These are phyloP conservation scores for Erigeron philadelphicus DNA, from an alignment of 140 eudicot species.

Conservation along the genomic window DNA sequence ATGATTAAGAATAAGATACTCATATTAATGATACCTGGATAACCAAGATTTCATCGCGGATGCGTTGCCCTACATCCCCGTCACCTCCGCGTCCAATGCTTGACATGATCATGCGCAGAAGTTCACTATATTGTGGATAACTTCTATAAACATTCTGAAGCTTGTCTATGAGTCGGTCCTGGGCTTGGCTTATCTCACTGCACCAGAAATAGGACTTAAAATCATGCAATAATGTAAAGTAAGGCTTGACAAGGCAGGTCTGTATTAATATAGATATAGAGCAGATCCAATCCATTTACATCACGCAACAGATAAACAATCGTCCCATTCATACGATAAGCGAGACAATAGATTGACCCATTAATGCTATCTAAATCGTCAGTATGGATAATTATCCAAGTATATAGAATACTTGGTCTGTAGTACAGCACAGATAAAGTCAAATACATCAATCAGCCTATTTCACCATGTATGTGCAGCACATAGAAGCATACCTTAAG, in stretches of 20 bases:
- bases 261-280: too few species aligned
- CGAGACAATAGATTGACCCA: too few species aligned
- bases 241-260: not conserved
- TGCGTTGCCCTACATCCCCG: conserved; percentile 98
- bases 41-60: conserved; percentile 91
- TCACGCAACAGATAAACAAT: too few species aligned
- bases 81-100: conserved; percentile 99
- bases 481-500: conserved; percentile 3
- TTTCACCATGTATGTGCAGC: not conserved
- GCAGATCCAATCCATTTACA: too few species aligned
- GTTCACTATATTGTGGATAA: conserved; percentile 72
- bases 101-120: conserved; percentile 84
- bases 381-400: too few species aligned
- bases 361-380: too few species aligned
- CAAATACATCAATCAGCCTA: too few species aligned
- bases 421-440: too few species aligned
- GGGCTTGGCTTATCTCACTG: conserved; percentile 98
- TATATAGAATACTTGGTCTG: too few species aligned
- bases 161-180: conserved; percentile 77
- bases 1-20: not conserved
- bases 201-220: conserved; percentile 22
- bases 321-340: too few species aligned
- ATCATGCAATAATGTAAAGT: not conserved
- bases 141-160: conserved; percentile 60
- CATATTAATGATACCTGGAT: conserved; percentile 69